A percentile compares a stretch with the other conserved stretches of the same genome.
These are phyloP conservation scores for Rhamnella rubrinervis DNA, from an alignment of 331 rosid genomes.

Conservation along the genomic window DNA sequence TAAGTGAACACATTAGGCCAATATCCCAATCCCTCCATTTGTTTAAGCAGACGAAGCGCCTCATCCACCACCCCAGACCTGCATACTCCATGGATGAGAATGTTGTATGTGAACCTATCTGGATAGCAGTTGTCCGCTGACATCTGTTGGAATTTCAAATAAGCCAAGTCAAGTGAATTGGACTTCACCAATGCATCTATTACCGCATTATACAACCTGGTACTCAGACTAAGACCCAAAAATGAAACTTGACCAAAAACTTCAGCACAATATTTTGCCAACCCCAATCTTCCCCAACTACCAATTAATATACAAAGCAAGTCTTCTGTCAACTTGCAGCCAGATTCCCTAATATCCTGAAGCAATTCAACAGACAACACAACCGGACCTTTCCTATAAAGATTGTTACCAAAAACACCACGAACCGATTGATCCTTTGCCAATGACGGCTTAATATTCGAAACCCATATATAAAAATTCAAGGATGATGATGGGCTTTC, in stretches of 20 bases:
- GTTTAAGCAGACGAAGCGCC: constrained; percentile 70
- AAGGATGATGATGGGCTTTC: constrained; percentile 50
- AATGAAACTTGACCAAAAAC: constrained; percentile 70
- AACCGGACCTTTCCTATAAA: constrained; percentile 56
- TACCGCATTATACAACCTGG: constrained; percentile 76
- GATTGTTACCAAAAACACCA: constrained; percentile 35
- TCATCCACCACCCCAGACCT: constrained; percentile 77
- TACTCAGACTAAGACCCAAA: constrained; percentile 56
- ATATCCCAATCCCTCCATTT: constrained; percentile 67
- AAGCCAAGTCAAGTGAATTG: constrained; percentile 78
- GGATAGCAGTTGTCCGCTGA: constrained; percentile 55
- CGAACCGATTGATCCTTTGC: constrained; percentile 44
- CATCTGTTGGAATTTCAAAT: constrained; percentile 84
- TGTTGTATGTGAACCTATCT: constrained; percentile 78
- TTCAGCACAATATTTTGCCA: constrained; percentile 63
- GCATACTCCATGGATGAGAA: constrained; percentile 82
- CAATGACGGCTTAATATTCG: constrained; percentile 41
- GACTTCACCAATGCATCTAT: constrained; percentile 81
- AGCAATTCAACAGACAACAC: constrained; percentile 62
- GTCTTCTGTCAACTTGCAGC: constrained; percentile 53
- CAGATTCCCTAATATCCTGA: constrained; percentile 47
- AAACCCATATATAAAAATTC: constrained; percentile 71
- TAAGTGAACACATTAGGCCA: constrained; percentile 75
- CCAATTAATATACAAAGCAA: constrained; percentile 57
- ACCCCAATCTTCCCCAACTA: constrained; percentile 89